These are phyloP conservation scores for Cyberlindnera euphorbiiphila DNA, from an alignment of 805 yeast genomes.

Conservation along the genomic window DNA sequence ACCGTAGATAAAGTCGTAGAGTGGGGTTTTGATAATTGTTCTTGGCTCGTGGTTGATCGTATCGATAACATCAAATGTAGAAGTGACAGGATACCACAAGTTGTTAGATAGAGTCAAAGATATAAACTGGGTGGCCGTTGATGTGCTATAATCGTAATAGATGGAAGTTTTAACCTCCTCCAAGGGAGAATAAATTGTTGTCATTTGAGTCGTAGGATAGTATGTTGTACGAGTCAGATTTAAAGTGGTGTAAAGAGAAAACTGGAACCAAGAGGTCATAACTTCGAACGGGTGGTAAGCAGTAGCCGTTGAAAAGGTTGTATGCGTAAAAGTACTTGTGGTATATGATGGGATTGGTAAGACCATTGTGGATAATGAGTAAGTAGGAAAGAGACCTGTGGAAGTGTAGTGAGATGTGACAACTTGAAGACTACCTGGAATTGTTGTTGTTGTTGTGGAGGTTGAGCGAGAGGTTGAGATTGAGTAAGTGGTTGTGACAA, in stretches of 20 bases:
- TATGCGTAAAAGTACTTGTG: constrained; percentile 5
- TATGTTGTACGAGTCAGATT: constrained; percentile 18
- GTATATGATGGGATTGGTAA: constrained; percentile 15
- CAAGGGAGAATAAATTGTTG: constrained; percentile 1
- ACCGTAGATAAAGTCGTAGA: constrained; percentile 17
- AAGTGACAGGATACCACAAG: constrained; percentile 17
- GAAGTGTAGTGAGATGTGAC: constrained; percentile 1
- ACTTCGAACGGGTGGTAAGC: constrained; percentile 3
- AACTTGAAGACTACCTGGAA: constrained; percentile 9
- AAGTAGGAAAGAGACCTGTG: constrained; percentile 8
- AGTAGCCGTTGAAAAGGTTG: constrained; percentile 1
- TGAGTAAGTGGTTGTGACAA: constrained; percentile 2
- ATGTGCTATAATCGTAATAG: constrained; percentile 7
- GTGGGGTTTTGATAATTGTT: constrained; percentile 6
- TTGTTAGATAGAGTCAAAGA: constrained; percentile 18
- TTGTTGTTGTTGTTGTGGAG: constrained; percentile 11
- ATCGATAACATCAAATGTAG: constrained; percentile 5
- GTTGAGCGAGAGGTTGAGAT: constrained; percentile 14
- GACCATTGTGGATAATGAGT: constrained; percentile 12
- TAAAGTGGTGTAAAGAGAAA: constrained; percentile 3
- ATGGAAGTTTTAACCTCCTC: constrained; percentile 3
- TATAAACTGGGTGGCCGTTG: constrained; percentile 13
- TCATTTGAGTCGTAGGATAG: constrained; percentile 1
- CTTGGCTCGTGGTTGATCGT: constrained; percentile 8
- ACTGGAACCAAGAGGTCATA: constrained; percentile 7